These are phyloP conservation scores for Aurinia saxatilis DNA, from an alignment of 345 rosid genomes.

Conservation along the genomic window DNA sequence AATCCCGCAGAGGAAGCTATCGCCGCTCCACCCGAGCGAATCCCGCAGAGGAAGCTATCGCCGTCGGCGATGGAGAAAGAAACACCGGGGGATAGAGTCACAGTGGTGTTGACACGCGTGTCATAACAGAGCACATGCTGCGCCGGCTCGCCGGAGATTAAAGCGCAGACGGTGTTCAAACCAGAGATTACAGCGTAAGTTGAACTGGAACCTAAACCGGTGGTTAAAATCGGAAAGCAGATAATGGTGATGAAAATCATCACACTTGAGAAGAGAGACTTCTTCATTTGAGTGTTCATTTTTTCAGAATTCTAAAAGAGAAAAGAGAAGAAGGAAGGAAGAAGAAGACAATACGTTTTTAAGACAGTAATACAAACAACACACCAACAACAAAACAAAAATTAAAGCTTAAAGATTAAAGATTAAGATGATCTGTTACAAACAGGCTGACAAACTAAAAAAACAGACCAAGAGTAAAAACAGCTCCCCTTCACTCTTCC, in stretches of 20 bases:
- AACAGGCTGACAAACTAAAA: no score
- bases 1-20: constrained; percentile 54
- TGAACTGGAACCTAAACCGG: constrained; percentile 62
- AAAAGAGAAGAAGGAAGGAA: no score
- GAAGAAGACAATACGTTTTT: no score
- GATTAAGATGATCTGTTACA: no score
- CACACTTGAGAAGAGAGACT: constrained; percentile 18
- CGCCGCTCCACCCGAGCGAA: constrained; percentile 62
- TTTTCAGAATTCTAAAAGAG: no score
- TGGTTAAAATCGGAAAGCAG: neutral
- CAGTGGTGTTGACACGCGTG: constrained; percentile 14
- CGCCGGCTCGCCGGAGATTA: constrained; percentile 36
- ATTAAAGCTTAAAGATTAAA: no score
- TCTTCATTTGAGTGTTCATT: no score
- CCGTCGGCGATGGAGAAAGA: constrained; percentile 75
- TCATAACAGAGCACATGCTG: constrained; percentile 43
- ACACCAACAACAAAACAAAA: no score
- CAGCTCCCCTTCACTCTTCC: no score
- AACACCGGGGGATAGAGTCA: constrained; percentile 38
- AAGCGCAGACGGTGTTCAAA: constrained; percentile 57
- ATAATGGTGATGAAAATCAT: constrained; percentile 16
- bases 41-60: constrained; percentile 48
- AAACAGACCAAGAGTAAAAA: no score
- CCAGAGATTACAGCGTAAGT: constrained; percentile 57
- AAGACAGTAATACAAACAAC: no score